Base-by-base conservation (phyloP, 768 basidiomycete species). In the Tricholomella constricta region DNA sequence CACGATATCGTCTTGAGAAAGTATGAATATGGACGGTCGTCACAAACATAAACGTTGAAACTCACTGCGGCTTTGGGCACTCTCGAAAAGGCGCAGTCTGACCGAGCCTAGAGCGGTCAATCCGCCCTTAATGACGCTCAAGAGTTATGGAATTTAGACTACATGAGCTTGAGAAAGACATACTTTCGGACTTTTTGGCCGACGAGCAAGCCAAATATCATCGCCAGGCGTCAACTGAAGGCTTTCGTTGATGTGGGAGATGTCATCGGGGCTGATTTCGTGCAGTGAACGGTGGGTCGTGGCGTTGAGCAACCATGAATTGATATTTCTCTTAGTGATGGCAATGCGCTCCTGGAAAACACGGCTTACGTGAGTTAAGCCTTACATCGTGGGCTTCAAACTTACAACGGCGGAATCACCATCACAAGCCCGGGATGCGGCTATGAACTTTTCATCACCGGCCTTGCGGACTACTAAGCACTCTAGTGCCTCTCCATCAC, bases 101-200 rank as follows among this genome's bases (percentile, higher is more conserved):
- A 85, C 62, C 55, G 82, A 79, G 38, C 94, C 94, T 44, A 98
- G 75, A 6, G 82, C 74, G 2, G 94, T 95, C 62, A 89, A 92
- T 48, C 91, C 91, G 60, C 94, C 93, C 91, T 96, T 68, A 40
- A 53, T 55, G 56, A 52, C 60, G 37, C 51, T 52, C 19, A 36
- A 43, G 49, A 50, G 55, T 49, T 40, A 54, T 49, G 43, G 36
- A 41, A 51, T 56, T 70, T 58, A 69, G 65, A 55, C 25, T 34
- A 56, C 54, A 29, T 15, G 15, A 52, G n/a, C 20, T 23, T 9
- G 52, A 50, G 15, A 25, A 9, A 52, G 44, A 66, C 73, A 53
- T 68, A 86, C 88, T 75, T 81, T 80, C 46, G 80, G 77, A 49
- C 69, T 60, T 52, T 73, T 73, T 55, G 72, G 67, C 55, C 87